Evolutionary conservation across 1,284 basidiomycete species (phyloP).

Genomic region (Naganishia sp.): DNA sequence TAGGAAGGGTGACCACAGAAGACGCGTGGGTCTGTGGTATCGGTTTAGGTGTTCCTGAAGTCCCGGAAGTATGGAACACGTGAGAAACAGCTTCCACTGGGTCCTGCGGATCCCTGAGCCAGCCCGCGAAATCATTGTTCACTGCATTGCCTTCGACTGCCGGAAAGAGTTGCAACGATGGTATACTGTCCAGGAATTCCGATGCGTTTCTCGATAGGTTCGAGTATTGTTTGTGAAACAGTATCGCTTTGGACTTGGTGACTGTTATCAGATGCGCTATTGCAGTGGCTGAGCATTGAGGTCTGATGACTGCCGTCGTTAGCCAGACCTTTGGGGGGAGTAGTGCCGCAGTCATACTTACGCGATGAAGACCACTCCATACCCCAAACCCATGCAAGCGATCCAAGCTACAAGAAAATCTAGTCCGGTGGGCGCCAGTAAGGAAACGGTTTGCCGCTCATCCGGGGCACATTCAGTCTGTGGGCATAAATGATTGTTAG

Average conservation of each 20-base stretch:
- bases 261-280: slow-evolving; percentile 45
- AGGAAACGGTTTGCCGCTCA: slow-evolving; percentile 41
- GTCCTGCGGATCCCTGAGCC: slow-evolving; percentile 23
- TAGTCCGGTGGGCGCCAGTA: slow-evolving; percentile 52
- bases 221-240: slow-evolving; percentile 47
- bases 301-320: slow-evolving; percentile 34
- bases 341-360: slow-evolving; percentile 35
- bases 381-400: slow-evolving; percentile 51
- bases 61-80: slow-evolving; percentile 54
- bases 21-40: slow-evolving; percentile 44
- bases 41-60: slow-evolving; percentile 54
- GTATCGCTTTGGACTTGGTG: slow-evolving; percentile 42
- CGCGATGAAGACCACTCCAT: slow-evolving; percentile 53
- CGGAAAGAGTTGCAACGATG: slow-evolving; percentile 5
- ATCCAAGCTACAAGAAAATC: slow-evolving; percentile 53
- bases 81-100: slow-evolving; percentile 44
- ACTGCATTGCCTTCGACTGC: background rate
- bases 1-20: slow-evolving; percentile 43
- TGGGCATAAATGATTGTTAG: too few relatives aligned
- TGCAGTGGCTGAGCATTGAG: slow-evolving; percentile 51
- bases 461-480: background rate
- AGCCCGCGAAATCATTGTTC: background rate
- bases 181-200: slow-evolving; percentile 20
- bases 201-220: slow-evolving; percentile 38
- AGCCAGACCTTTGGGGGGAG: too few relatives aligned